A percentile compares a stretch with the other conserved stretches of the same genome.
Evolutionary conservation across 306 rosid genomes (phyloP).

Genomic region (Acmispon strigosus): DNA sequence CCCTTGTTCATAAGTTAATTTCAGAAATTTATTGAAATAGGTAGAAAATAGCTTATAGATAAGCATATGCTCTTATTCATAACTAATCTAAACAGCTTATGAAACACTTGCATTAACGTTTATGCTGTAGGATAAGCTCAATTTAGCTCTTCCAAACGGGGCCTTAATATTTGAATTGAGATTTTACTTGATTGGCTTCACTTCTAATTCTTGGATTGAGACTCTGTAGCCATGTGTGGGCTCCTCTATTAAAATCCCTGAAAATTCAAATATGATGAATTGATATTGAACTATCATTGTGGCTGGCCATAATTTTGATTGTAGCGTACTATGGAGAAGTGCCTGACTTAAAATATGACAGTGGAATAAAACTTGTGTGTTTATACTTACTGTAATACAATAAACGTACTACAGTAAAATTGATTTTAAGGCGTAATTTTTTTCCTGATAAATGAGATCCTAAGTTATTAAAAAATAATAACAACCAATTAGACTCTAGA

Average conservation of each 20-base stretch:
- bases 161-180: neutral
- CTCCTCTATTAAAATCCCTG: neutral
- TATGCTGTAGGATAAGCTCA: too few relatives aligned
- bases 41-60: too few relatives aligned
- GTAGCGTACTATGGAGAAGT: neutral
- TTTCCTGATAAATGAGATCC: neutral
- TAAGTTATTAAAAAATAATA: neutral
- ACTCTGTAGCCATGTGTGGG: neutral
- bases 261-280: neutral
- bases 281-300: neutral
- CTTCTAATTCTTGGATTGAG: neutral
- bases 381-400: neutral
- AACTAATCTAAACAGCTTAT: too few relatives aligned
- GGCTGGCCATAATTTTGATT: neutral
- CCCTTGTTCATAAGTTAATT: too few relatives aligned
- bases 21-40: too few relatives aligned
- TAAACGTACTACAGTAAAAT: neutral
- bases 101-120: too few relatives aligned
- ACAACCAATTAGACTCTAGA: neutral
- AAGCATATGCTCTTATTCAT: too few relatives aligned
- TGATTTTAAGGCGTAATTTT: neutral
- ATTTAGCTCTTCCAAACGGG: too few relatives aligned
- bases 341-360: neutral
- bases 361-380: neutral
- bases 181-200: neutral